Percentiles rank a stretch among this genome's conserved stretches.
These are phyloP conservation scores for Spathaspora passalidarum DNA, from an alignment of 805 yeast genomes.

Conservation along the genomic window DNA sequence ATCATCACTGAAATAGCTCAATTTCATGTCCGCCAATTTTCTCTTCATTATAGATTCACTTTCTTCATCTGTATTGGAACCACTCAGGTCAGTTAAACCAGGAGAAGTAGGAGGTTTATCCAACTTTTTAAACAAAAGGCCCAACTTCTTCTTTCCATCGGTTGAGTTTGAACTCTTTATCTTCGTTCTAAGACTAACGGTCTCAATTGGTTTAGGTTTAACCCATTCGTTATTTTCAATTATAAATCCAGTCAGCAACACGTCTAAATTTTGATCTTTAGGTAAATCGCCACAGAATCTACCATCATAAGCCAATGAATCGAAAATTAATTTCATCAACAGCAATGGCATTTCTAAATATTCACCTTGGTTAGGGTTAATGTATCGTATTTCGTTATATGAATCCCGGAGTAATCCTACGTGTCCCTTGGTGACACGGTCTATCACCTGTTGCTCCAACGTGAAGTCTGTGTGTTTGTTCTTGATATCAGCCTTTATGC, in stretches of 20 bases:
- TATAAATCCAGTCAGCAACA: constrained; percentile 64
- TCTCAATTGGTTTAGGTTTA: constrained; percentile 43
- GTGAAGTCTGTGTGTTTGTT: constrained; percentile 22
- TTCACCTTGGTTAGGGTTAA: constrained; percentile 48
- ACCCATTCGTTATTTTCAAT: constrained; percentile 48
- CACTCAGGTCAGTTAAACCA: constrained; percentile 44
- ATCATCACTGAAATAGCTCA: constrained; percentile 52
- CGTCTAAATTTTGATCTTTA: constrained; percentile 52
- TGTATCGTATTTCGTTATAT: constrained; percentile 47
- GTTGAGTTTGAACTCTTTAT: constrained; percentile 1
- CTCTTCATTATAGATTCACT: constrained; percentile 44
- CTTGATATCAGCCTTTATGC: constrained; percentile 31
- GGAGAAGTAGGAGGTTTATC: constrained; percentile 8
- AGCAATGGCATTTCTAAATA: constrained; percentile 47
- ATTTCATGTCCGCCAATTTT: constrained; percentile 44
- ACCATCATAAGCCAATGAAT: constrained; percentile 44
- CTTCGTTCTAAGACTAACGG: constrained; percentile 25
- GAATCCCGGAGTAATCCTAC: constrained; percentile 33
- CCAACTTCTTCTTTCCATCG: constrained; percentile 14
- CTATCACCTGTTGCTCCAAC: constrained; percentile 53
- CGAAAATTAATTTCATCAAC: constrained; percentile 36
- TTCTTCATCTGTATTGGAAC: constrained; percentile 26
- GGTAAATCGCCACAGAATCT: constrained; percentile 53
- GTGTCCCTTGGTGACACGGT: constrained; percentile 50
- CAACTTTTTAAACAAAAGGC: constrained; percentile 13